These are phyloP conservation scores for Arachis hypogaea DNA, from an alignment of 306 rosid genomes.

Conservation along the genomic window DNA sequence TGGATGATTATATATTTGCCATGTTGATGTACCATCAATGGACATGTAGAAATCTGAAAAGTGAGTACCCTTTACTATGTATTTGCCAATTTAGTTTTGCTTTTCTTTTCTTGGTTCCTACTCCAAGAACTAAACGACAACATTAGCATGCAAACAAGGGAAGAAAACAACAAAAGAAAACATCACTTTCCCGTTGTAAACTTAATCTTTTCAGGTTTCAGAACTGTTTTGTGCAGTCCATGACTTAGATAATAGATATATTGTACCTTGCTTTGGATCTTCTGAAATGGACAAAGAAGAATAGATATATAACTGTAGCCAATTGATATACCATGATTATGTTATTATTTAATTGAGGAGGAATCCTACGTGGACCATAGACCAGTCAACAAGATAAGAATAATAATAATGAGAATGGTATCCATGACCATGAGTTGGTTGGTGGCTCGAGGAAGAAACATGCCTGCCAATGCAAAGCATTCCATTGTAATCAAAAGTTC, in stretches of 20 bases:
- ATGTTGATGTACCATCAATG: conserved; percentile 25
- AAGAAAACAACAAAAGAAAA: neutral
- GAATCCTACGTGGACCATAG: conserved; percentile 42
- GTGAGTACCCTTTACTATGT: conserved; percentile 17
- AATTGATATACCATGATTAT: conserved; percentile 5
- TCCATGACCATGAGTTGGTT: conserved; percentile 7
- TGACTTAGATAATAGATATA: conserved; percentile 1
- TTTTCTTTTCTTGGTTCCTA: neutral
- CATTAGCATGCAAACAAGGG: conserved; percentile 21
- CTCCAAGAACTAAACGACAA: conserved; percentile 42
- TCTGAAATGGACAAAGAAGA: neutral
- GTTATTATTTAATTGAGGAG: conserved; percentile 18
- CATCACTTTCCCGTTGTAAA: conserved; percentile 11
- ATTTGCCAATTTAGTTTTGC: conserved; percentile 10
- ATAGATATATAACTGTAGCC: neutral
- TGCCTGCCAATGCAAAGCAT: conserved; percentile 36
- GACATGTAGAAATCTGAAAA: conserved; percentile 36
- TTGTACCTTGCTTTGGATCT: conserved; percentile 32
- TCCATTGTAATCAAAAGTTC: conserved; percentile 32
- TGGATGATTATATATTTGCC: neutral
- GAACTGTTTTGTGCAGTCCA: conserved; percentile 3
- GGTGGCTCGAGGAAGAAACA: conserved; percentile 77
- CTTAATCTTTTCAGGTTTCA: conserved; percentile 11
- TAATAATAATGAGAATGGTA: conserved; percentile 24
- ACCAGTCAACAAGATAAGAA: conserved; percentile 46